Conservation (phyloP, 345 rosid species). For the Citrus maxima region DNA sequence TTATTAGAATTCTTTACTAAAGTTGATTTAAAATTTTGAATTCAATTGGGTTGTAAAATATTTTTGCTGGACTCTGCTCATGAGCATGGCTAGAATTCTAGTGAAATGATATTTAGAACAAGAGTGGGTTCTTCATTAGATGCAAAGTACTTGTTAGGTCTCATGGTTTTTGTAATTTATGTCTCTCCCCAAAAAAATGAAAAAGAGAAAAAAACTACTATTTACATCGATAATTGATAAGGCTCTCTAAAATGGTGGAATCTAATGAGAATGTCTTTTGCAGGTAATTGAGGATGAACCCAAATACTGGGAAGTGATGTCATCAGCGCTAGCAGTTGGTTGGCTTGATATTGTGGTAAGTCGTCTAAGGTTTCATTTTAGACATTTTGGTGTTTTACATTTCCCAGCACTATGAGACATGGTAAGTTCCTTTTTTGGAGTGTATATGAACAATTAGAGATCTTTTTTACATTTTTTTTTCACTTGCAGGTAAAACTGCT, state of each 20-base stretch:
- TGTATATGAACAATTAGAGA: background rate
- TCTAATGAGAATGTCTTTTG: slow-evolving; percentile 9
- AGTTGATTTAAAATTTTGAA: background rate
- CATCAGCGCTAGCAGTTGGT: slow-evolving; percentile 83
- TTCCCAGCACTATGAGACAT: background rate
- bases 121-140: background rate
- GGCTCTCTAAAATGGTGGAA: background rate
- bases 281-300: slow-evolving; percentile 80
- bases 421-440: background rate
- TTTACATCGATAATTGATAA: slow-evolving; percentile 4
- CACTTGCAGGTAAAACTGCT: slow-evolving; percentile 74
- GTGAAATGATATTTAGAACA: background rate
- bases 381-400: slow-evolving; percentile 5
- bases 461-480: background rate
- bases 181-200: background rate
- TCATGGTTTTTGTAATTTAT: background rate
- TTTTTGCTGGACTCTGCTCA: background rate
- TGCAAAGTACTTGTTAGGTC: background rate
- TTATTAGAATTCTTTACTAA: background rate
- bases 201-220: background rate
- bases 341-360: slow-evolving; percentile 91
- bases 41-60: background rate
- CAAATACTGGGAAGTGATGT: slow-evolving; percentile 79
- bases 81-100: background rate
- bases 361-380: slow-evolving; percentile 6